These are phyloP conservation scores for Paraurostyla sp. DNA, from an alignment of 73 alveolate species.

Conservation along the genomic window DNA sequence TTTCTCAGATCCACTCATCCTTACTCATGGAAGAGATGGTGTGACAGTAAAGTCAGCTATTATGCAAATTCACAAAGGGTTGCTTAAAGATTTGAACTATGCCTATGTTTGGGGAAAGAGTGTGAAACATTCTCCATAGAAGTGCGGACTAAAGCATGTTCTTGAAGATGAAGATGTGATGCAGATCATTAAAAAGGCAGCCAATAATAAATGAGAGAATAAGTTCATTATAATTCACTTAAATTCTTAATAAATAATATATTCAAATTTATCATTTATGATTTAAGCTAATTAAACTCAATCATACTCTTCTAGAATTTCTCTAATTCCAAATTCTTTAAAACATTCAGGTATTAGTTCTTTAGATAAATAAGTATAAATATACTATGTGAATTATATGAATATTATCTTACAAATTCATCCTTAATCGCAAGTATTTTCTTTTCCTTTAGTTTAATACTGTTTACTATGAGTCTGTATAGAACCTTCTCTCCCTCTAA, in stretches of 20 bases:
- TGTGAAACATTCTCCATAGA: conserved; percentile 96
- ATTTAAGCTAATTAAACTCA: neutral
- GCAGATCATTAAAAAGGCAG: conserved; percentile 89
- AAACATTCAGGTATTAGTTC: neutral
- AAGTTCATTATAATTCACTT: neutral
- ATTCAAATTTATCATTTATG: neutral
- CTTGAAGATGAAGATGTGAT: conserved; percentile 98
- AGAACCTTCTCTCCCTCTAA: conserved; percentile 47
- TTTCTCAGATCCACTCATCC: conserved; percentile 94
- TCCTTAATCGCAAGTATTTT: neutral
- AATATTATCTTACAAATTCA: neutral
- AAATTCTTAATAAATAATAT: neutral
- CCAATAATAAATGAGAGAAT: neutral
- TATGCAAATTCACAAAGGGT: conserved; percentile 93
- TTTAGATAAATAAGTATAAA: neutral
- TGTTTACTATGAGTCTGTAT: neutral
- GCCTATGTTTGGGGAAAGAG: conserved; percentile 99
- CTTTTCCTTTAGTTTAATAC: conserved; percentile 9
- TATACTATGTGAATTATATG: neutral
- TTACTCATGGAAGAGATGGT: conserved; percentile 97
- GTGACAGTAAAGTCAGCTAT: conserved; percentile 89
- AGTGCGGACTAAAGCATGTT: conserved; percentile 94
- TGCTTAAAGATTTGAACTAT: conserved; percentile 91
- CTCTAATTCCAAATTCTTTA: neutral
- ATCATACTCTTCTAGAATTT: neutral